Evolutionary conservation across 1,139 yeast genomes (phyloP), one percentile per base, ranked within the genome.

Genomic region (Pichia sp.): DNA sequence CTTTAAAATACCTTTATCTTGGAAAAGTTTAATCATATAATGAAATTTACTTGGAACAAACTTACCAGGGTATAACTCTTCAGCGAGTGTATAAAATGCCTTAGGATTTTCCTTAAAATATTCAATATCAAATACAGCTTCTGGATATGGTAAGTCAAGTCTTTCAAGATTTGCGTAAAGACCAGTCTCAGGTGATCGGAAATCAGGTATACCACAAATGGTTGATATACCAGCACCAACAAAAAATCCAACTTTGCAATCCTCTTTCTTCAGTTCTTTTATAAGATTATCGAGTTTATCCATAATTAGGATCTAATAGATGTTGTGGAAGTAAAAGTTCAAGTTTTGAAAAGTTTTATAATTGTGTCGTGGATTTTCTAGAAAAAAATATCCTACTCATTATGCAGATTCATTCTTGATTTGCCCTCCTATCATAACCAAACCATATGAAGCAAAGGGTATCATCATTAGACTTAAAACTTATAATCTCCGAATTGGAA

Each of bases 171-270:
- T 89, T 48, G 89, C 77, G 55, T 89, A 89, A 8, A 89, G 69
- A 0, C 98, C 98, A 0, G 97, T 89, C 38, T 79, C 74, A 1
- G 97, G 96, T 17, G 94, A 79, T 50, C 97, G 69, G 58, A 91
- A 91, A 58, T 91, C 97, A 0, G 97, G 98, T 36, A 89, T 89
- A 1, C 97, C 97, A 26, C 95, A 89, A 2, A 83, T 69, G 0
- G 97, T 89, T 5, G 96, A 85, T 35, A 86, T 79, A 1, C 98
- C 98, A 0, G 98, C 98, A 1, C 97, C 97, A 12, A 79, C 81
- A 64, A 74, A 71, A 52, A 74, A 71, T 0, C 49, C 57, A 14
- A 60, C 52, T 33, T 50, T 53, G 12, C 52, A 37, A 11, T 45
- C 41, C 6, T 55, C 52, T 21, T 48, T 52, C 24, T 47, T 40